Evolutionary conservation across 495 filamentous ascomycete species (phyloP).

Genomic region (Cercophora sp.): DNA sequence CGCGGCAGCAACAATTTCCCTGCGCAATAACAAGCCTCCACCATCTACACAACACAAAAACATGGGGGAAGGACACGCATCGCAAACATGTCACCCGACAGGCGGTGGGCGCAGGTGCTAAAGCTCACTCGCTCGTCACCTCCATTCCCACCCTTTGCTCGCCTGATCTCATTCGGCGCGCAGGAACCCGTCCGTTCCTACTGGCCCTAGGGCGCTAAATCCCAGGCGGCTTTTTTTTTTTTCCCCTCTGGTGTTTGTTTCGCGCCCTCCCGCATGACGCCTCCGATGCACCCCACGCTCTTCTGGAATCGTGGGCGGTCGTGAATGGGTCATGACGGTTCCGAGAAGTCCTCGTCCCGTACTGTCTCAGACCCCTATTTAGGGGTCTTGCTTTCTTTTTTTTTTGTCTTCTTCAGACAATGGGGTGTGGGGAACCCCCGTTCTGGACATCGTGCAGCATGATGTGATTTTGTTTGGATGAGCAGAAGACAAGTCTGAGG

Average conservation of each 20-base stretch:
- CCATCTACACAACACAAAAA: neutral
- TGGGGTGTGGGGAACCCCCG: neutral
- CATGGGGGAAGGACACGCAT: slow-evolving; percentile 9
- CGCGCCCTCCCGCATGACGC: too few relatives aligned
- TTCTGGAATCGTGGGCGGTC: neutral
- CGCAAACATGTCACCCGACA: slow-evolving; percentile 17
- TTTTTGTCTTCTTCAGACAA: neutral
- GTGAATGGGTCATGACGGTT: neutral
- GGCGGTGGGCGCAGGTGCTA: too few relatives aligned
- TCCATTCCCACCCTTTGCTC: slow-evolving; percentile 1
- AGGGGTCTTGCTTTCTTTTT: neutral
- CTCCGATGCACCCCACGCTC: neutral
- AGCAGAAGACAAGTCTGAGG: too few relatives aligned
- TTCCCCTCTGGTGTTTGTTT: neutral
- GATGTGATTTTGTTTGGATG: neutral
- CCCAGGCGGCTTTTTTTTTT: neutral
- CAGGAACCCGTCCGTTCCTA: slow-evolving; percentile 32
- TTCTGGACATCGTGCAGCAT: neutral
- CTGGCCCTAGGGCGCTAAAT: slow-evolving; percentile 11
- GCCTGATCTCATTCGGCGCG: slow-evolving; percentile 21
- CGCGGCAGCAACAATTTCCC: neutral
- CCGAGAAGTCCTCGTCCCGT: neutral
- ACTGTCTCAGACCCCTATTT: neutral
- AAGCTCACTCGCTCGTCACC: neutral
- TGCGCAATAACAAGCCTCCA: neutral